A percentile compares a stretch with the other conserved stretches of the same genome.
phyloP scores from a whole-genome alignment of 1,139 yeast genomes.

The Protomyces macrosporus region DNA sequence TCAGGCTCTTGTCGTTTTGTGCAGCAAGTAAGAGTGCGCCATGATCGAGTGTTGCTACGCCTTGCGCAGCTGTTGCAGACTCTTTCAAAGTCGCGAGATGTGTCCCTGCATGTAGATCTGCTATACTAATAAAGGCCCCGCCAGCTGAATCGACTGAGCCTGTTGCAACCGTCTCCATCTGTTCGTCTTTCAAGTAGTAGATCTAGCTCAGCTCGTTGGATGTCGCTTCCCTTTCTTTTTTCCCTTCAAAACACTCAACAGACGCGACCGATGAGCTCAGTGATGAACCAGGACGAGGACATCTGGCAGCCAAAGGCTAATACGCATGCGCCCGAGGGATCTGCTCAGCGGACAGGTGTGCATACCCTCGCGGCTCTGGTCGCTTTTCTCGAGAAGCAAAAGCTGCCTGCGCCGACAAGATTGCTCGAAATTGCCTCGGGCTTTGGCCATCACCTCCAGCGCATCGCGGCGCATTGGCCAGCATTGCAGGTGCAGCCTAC shows the following conservation, averaged over 20 bases:
- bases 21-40: slow-evolving; percentile 27
- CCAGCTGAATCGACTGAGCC: neutral
- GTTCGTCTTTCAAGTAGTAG: no score
- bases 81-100: slow-evolving; percentile 30
- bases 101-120: slow-evolving; percentile 21
- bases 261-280: neutral
- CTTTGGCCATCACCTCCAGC: slow-evolving; percentile 10
- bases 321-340: slow-evolving; percentile 15
- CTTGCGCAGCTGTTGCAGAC: slow-evolving; percentile 4
- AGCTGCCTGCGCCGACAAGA: neutral
- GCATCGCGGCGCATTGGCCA: neutral
- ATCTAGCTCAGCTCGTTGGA: neutral
- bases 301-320: slow-evolving; percentile 10
- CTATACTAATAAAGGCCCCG: slow-evolving; percentile 5
- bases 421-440: slow-evolving; percentile 23
- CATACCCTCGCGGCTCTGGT: slow-evolving; percentile 6
- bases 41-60: slow-evolving; percentile 10
- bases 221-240: neutral
- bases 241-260: neutral
- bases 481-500: slow-evolving; percentile 2
- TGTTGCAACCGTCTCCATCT: slow-evolving; percentile 10
- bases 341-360: slow-evolving; percentile 6
- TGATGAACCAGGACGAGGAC: neutral
- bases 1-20: slow-evolving; percentile 61
- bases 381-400: neutral